Evolutionary conservation across 1,284 basidiomycete genomes (phyloP).

Genomic region (Schizophyllum commune): DNA sequence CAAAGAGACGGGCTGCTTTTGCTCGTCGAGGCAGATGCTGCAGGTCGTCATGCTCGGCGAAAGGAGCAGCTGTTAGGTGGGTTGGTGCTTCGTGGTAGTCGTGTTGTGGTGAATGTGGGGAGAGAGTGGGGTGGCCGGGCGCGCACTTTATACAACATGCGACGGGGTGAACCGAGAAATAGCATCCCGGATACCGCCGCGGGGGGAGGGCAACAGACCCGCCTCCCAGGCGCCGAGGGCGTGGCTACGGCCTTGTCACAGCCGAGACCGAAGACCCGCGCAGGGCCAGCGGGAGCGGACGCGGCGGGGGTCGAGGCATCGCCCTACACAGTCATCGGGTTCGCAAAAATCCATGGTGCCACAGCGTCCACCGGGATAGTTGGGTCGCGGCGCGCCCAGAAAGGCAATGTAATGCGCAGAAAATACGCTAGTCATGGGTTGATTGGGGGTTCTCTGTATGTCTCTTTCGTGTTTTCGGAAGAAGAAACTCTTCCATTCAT

Average conservation of each 20-base stretch:
- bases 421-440: not conserved
- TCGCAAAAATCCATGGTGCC: not conserved
- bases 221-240: not conserved
- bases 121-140: not conserved
- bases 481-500: too few relatives aligned
- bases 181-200: not conserved
- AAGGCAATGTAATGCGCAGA: not conserved
- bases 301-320: not conserved
- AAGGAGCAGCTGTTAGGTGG: not conserved
- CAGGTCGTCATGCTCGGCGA: conserved; percentile 30
- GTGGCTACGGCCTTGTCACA: not conserved
- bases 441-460: not conserved
- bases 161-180: not conserved
- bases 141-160: not conserved
- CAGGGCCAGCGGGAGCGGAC: not conserved
- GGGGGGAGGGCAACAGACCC: not conserved
- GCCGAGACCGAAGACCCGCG: not conserved
- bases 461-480: too few relatives aligned
- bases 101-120: not conserved
- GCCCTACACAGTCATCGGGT: not conserved
- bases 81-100: not conserved
- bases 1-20: conserved; percentile 46
- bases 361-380: not conserved
- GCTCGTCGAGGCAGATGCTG: conserved; percentile 43
- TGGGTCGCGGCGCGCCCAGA: not conserved